Evolutionary conservation across 2,329 filamentous ascomycete genomes (phyloP).

Genomic region (Zymoseptoria tritici): DNA sequence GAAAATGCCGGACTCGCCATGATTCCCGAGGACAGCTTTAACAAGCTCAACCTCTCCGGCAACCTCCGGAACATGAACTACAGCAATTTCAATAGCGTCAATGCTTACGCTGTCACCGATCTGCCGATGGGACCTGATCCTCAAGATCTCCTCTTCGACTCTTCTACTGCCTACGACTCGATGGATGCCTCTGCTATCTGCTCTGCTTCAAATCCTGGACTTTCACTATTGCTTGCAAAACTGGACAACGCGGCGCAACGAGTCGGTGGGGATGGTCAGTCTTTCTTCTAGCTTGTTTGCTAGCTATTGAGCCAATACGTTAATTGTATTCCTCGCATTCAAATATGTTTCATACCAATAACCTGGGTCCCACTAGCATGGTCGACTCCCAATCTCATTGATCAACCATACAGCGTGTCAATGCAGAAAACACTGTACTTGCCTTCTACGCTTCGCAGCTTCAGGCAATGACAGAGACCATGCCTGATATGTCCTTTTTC

Average conservation of each 20-base stretch:
- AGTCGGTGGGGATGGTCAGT: not conserved
- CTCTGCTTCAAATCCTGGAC: conserved; percentile 11
- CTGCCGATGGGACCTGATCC: conserved; percentile 21
- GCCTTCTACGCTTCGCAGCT: too few relatives aligned
- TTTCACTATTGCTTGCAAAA: conserved; percentile 24
- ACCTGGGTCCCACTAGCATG: too few relatives aligned
- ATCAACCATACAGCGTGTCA: too few relatives aligned
- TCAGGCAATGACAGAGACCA: too few relatives aligned
- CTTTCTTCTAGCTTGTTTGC: not conserved
- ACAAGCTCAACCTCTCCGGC: conserved; percentile 57
- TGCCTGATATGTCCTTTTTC: too few relatives aligned
- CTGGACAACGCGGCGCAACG: conserved; percentile 22
- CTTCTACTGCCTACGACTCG: conserved; percentile 10
- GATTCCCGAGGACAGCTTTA: conserved; percentile 76
- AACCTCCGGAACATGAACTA: conserved; percentile 46
- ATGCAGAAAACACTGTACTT: too few relatives aligned
- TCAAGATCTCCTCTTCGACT: conserved; percentile 20
- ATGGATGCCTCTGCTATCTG: conserved; percentile 6
- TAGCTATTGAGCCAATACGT: not conserved
- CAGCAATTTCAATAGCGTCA: conserved; percentile 31
- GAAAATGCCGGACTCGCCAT: conserved; percentile 66
- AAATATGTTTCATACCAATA: not conserved
- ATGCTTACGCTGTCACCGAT: conserved; percentile 28
- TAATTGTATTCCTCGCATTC: not conserved
- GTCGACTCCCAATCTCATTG: too few relatives aligned